Base-by-base conservation (phyloP, 768 basidiomycete genomes). In the Collybia sordida region DNA sequence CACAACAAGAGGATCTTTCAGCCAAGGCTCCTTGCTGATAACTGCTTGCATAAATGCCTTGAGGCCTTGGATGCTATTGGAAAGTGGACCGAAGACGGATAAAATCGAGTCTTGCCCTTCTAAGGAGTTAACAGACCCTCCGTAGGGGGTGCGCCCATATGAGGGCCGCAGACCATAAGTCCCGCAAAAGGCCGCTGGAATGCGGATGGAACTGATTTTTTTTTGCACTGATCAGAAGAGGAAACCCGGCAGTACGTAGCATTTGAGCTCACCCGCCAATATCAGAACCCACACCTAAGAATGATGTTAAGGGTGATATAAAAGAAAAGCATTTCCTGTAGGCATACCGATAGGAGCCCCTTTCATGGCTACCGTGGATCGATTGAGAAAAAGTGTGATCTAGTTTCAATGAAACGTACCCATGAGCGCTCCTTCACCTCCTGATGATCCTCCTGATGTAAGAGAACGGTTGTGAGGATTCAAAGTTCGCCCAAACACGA, bases 391-490 rank as follows among this genome's bases (percentile, higher is more conserved):
- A 11, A 18, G 38, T 3, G 11, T 9, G 22, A 25, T 9, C 31
- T 4, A 14, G 24, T 7, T 15, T 23, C 17, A 2, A 21, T n/a
- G 21, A 5, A 1, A 21, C 63, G 74, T 57, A 60, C 82, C 84
- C 37, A 93, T 58, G 6, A 94, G 74, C 1, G 91, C 88, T 36
- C 87, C 88, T 69, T 94, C 93, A 27, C 92, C 93, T 5, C 93
- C 93, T 3, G 86, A 89, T 0, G 90, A 93, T 1, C 93, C 93
- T 9, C 92, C 91, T 4, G 73, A 68, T 4, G 87, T 90, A 40
- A 90, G 71, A 15, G 74, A 73, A 8, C 85, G 79, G 61, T 93
- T 91, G 61, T 75, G 71, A 0, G 92, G 92, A 59, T 93, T 92
- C 14, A 70, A 59, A 0, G 93, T 93, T 45, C 88, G 74, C 1